A percentile compares a stretch with the other conserved stretches of the same genome.
Conservation (phyloP, 768 basidiomycete genomes). For the Macrocybe gigantea region DNA sequence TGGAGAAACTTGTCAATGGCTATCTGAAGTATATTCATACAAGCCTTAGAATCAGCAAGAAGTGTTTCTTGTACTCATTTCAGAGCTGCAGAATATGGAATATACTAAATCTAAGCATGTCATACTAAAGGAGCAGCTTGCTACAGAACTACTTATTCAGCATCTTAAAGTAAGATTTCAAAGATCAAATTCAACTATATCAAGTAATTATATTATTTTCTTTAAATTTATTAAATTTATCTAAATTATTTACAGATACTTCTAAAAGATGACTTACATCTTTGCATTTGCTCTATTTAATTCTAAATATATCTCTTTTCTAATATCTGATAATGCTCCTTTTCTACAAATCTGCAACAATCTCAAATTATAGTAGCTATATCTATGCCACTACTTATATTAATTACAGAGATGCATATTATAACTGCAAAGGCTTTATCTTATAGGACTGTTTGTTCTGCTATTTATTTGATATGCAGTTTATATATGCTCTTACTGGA, state of each 20-base stretch:
- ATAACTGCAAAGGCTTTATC: neutral
- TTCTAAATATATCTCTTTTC: neutral
- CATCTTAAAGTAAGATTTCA: constrained; percentile 13
- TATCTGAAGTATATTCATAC: neutral
- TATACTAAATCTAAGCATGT: constrained; percentile 2
- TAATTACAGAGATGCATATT: neutral
- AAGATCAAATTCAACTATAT: neutral
- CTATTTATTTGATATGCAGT: neutral
- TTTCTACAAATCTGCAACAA: neutral
- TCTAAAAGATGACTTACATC: neutral
- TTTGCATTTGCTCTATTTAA: neutral
- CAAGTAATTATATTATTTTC: neutral
- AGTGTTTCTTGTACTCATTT: constrained; percentile 3
- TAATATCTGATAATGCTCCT: neutral
- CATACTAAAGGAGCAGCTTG: constrained; percentile 12
- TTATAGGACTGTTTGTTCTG: neutral
- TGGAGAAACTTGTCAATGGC: neutral
- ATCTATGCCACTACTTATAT: neutral
- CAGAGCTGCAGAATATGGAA: neutral
- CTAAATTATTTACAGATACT: neutral
- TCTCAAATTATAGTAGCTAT: neutral
- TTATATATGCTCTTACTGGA: neutral
- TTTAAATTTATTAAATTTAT: neutral
- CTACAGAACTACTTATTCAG: constrained; percentile 12
- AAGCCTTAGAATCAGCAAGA: neutral